Evolutionary conservation across 495 filamentous ascomycete genomes (phyloP), one percentile per base, ranked within the genome.

Genomic region (Penicillium ucsense): DNA sequence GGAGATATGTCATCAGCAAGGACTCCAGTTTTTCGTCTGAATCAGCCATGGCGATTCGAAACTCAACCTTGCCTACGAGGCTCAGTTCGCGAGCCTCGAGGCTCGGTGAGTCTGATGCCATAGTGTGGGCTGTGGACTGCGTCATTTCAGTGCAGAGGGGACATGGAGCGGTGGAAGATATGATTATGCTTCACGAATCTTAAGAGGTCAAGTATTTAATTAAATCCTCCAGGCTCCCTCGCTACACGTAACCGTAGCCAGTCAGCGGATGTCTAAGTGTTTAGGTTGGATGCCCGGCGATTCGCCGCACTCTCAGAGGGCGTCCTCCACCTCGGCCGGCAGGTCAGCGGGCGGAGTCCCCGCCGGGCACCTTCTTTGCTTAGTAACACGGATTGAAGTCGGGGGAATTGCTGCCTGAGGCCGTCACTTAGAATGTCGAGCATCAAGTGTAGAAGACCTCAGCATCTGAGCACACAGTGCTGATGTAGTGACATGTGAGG

Each of bases 61-160:
- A 84, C 63, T 95, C 88, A 41, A 96, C 86, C 58, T 94, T 94
- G 55, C 86, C 86, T 50, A 95, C 75, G 45, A 96, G 80, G 49
- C 79, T 81, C 51, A 96, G 77, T 73, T 98, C 92, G 45, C 80
- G 75, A 57, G 77, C 78, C 64, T 88, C 86, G 82, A 54, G 53
- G 60, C 63, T 72, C 54, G 57, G 61, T 48, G 61, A 56, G 44
- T 63, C 63, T 48, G 65, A 61, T 47, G 68, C 61, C 70, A 73
- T 73, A 39, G 44, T 52, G 48, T 46, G 38, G 42, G n/a, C 37
- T 5, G 12, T 36, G 29, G 12, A 30, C 34, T 32, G 9, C 5
- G 32, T 29, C 10, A 32, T 10, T 3, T 11, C 9, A 47, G 5
- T 32, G 5, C 35, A 41, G 35, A 45, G 28, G 6, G n/a, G 35